Conservation (phyloP, 768 basidiomycete species). For the Russula emetica region DNA sequence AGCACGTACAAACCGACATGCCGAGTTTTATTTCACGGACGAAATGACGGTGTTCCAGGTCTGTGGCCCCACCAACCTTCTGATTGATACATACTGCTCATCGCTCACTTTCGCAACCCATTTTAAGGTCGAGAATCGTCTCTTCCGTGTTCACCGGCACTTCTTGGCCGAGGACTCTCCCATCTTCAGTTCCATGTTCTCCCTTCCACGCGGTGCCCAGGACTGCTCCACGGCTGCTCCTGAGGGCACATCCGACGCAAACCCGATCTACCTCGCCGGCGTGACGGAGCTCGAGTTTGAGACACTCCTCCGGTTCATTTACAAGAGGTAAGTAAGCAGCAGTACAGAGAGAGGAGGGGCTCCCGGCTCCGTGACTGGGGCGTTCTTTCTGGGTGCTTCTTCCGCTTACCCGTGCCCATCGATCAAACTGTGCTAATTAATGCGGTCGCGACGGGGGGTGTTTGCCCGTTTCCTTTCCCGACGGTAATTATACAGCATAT, state of each 20-base stretch:
- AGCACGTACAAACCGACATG: conserved; percentile 9
- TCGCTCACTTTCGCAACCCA: background rate
- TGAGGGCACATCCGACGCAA: conserved; percentile 16
- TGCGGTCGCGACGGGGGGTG: too few species aligned
- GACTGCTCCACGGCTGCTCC: background rate
- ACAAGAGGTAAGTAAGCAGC: conserved; percentile 15
- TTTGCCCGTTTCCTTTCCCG: too few species aligned
- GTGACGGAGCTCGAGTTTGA: conserved; percentile 23
- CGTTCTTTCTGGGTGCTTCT: too few species aligned
- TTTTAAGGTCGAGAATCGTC: conserved; percentile 17
- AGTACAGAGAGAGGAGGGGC: too few species aligned
- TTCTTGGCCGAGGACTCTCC: conserved; percentile 22
- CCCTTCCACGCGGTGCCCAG: background rate
- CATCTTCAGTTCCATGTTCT: conserved; percentile 16
- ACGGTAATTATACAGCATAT: conserved; percentile 8
- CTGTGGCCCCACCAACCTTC: background rate
- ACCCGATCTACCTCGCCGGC: conserved; percentile 18
- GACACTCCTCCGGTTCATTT: conserved; percentile 20
- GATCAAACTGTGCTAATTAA: too few species aligned
- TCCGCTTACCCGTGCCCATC: too few species aligned
- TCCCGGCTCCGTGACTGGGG: too few species aligned
- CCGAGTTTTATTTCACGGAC: conserved; percentile 25
- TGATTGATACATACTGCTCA: too few species aligned
- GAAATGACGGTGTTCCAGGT: conserved; percentile 25
- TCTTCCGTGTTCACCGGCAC: conserved; percentile 24